Evolutionary conservation across 2,329 filamentous ascomycete species (phyloP).

Genomic region (Pyrenochaeta sp.): DNA sequence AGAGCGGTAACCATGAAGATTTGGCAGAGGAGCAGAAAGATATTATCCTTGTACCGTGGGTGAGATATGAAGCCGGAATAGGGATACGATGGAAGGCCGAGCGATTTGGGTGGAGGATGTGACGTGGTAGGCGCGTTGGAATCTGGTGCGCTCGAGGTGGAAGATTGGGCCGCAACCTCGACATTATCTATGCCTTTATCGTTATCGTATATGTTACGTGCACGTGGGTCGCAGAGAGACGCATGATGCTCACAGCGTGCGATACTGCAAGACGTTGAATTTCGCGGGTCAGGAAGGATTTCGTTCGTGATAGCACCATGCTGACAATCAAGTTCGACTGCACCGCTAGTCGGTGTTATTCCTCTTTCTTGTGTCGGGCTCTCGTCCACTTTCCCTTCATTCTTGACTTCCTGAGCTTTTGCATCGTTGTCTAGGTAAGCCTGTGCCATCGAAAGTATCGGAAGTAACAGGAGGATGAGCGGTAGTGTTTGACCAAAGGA

Average conservation of each 20-base stretch:
- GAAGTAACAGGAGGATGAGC: constrained; percentile 31
- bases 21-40: constrained; percentile 25
- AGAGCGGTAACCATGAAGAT: constrained; percentile 22
- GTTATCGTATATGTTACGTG: background rate
- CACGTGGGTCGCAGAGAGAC: background rate
- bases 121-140: background rate
- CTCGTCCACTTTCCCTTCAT: background rate
- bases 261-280: constrained; percentile 12
- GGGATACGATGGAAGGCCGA: constrained; percentile 8
- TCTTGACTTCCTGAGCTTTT: constrained; percentile 16
- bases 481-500: constrained; percentile 38
- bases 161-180: background rate
- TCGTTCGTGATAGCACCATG: background rate
- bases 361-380: background rate
- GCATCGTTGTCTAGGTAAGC: constrained; percentile 35
- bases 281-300: background rate
- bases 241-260: constrained; percentile 15
- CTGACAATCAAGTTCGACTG: background rate
- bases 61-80: constrained; percentile 17
- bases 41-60: constrained; percentile 28
- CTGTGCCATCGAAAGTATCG: constrained; percentile 31
- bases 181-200: background rate
- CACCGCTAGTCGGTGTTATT: background rate
- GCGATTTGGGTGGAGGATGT: background rate
- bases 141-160: background rate